These are phyloP conservation scores for Dictyostelium firmibasis DNA, from an alignment of 78 protist genomes.

Conservation along the genomic window DNA sequence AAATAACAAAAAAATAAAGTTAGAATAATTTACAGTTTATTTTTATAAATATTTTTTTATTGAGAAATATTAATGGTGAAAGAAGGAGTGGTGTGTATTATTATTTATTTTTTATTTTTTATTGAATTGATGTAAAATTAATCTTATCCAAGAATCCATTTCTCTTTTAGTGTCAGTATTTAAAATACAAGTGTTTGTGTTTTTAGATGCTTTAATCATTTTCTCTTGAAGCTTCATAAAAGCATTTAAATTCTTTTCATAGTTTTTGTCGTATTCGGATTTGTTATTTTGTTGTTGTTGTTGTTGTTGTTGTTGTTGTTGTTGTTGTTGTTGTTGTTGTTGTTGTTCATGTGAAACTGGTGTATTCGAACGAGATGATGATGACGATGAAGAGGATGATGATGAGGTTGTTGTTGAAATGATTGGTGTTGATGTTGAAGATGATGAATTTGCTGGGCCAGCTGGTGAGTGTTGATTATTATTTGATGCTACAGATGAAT, in stretches of 20 bases:
- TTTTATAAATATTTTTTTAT: too few species aligned
- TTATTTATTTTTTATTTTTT: neutral
- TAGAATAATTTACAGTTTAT: too few species aligned
- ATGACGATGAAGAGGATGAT: neutral
- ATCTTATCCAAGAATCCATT: conserved; percentile 73
- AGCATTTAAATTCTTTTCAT: conserved; percentile 7
- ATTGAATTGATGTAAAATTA: conserved; percentile 14
- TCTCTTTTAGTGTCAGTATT: conserved; percentile 63
- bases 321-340: neutral
- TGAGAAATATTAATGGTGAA: neutral
- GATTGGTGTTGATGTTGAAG: conserved; percentile 6
- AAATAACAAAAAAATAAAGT: too few species aligned
- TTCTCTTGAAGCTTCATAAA: conserved; percentile 55
- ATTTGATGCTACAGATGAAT: conserved; percentile 4
- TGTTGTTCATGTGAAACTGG: neutral
- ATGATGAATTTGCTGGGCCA: neutral
- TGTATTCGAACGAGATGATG: neutral
- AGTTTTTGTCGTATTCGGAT: conserved; percentile 1
- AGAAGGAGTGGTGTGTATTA: neutral
- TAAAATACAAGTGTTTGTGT: conserved; percentile 30
- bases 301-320: neutral
- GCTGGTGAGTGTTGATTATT: neutral
- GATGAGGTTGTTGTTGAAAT: conserved; percentile 1
- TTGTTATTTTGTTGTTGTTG: neutral
- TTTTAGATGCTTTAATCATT: conserved; percentile 63